These are phyloP conservation scores for Aspergillus pseudonomiae DNA, from an alignment of 2,329 filamentous ascomycete genomes.

Conservation along the genomic window DNA sequence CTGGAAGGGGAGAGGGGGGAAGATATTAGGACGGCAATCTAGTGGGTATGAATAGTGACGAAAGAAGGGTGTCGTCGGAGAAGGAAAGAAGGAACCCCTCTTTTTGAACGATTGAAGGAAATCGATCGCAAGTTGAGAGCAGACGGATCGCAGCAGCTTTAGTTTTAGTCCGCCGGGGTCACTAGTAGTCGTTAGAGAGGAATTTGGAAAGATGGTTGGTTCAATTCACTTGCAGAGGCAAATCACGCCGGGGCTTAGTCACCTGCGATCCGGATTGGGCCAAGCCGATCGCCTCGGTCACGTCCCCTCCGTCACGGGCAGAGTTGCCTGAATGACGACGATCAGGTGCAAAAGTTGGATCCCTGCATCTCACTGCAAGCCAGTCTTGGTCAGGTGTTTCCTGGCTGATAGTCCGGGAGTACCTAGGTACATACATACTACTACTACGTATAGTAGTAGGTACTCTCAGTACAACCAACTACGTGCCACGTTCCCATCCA, in stretches of 20 bases:
- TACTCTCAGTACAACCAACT: background rate
- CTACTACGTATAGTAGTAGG: background rate
- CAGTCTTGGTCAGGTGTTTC: background rate
- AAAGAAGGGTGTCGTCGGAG: slow-evolving; percentile 9
- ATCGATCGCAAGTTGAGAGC: background rate
- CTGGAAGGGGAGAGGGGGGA: slow-evolving; percentile 6
- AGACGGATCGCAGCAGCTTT: slow-evolving; percentile 1
- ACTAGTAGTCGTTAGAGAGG: background rate
- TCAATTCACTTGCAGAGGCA: slow-evolving; percentile 4
- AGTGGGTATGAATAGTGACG: slow-evolving; percentile 4
- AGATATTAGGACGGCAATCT: background rate
- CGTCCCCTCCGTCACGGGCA: slow-evolving; percentile 1
- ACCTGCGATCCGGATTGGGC: slow-evolving; percentile 7
- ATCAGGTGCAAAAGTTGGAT: background rate
- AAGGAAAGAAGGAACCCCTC: slow-evolving; percentile 9
- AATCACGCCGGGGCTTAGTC: slow-evolving; percentile 9
- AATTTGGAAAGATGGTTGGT: slow-evolving; percentile 1
- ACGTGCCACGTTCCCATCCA: background rate
- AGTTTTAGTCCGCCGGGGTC: slow-evolving; percentile 5
- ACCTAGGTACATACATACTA: background rate
- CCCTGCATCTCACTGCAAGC: background rate
- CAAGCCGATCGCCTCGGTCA: slow-evolving; percentile 8
- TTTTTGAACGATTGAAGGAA: slow-evolving; percentile 9
- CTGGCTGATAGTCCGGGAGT: background rate
- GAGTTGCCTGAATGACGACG: background rate